A percentile compares a stretch with the other conserved stretches of the same genome.
Evolutionary conservation across 768 basidiomycete species (phyloP).

Genomic region (Phlebiopsis gigantea): DNA sequence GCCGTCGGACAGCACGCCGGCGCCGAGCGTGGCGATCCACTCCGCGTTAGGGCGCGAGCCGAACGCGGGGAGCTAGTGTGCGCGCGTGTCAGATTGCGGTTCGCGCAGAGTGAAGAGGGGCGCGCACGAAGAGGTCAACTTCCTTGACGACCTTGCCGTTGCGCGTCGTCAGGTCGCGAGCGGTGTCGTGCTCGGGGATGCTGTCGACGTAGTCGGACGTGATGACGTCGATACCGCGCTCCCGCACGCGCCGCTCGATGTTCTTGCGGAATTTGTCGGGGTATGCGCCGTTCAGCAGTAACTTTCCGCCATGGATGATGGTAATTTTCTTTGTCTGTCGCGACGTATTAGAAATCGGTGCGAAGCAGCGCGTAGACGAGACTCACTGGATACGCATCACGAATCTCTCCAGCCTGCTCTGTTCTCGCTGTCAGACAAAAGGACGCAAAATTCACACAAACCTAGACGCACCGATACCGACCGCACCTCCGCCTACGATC

Average conservation of each 20-base stretch:
- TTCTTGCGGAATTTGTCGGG: conserved; percentile 46
- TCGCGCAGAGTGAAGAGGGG: background rate
- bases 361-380: background rate
- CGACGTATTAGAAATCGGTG: background rate
- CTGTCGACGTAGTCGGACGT: conserved; percentile 49
- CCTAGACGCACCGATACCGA: conserved; percentile 34
- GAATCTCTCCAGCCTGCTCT: background rate
- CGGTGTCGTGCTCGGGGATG: conserved; percentile 30
- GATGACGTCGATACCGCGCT: conserved; percentile 44
- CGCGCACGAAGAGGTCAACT: conserved; percentile 55
- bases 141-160: conserved; percentile 40
- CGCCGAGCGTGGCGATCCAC: conserved; percentile 39
- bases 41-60: conserved; percentile 43
- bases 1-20: conserved; percentile 26
- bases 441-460: background rate
- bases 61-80: conserved; percentile 23
- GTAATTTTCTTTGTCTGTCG: conserved; percentile 42
- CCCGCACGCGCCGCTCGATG: conserved; percentile 35
- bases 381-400: background rate
- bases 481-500: conserved; percentile 33
- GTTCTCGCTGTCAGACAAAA: background rate
- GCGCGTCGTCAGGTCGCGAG: conserved; percentile 41
- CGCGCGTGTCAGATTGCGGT: background rate
- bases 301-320: conserved; percentile 47
- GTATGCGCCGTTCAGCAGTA: conserved; percentile 53